Percentiles rank a stretch among this genome's conserved stretches.
Evolutionary conservation across 495 filamentous ascomycete species (phyloP).

Genomic region (Talaromyces adpressus): DNA sequence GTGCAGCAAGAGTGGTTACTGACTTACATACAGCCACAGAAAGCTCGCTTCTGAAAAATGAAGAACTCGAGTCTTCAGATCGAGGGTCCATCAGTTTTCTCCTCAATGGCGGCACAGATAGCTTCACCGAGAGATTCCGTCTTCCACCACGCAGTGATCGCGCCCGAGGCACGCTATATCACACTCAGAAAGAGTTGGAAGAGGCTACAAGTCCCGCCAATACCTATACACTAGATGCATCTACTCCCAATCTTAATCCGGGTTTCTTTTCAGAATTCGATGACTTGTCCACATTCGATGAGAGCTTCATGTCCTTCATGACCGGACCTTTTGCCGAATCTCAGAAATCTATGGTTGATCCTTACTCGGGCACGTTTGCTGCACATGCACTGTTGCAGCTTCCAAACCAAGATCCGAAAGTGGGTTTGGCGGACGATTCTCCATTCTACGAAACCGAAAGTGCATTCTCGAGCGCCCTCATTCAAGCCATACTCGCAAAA

Average conservation of each 20-base stretch:
- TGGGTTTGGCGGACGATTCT: conserved; percentile 14
- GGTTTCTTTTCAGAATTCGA: conserved; percentile 19
- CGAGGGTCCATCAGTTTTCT: conserved; percentile 43
- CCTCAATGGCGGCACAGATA: conserved; percentile 39
- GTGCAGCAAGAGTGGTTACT: conserved; percentile 14
- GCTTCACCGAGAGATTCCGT: conserved; percentile 37
- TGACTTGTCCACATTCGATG: conserved; percentile 28
- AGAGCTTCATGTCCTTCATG: conserved; percentile 37
- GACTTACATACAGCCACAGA: conserved; percentile 13
- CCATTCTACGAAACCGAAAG: conserved; percentile 27
- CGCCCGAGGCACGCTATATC: conserved; percentile 25
- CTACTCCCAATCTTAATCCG: conserved; percentile 13
- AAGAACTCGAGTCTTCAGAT: conserved; percentile 27
- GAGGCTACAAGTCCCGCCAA: conserved; percentile 15
- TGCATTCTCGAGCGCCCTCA: conserved; percentile 28
- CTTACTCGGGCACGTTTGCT: conserved; percentile 13
- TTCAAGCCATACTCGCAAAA: conserved; percentile 30
- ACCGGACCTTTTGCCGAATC: conserved; percentile 31
- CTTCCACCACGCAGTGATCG: conserved; percentile 37
- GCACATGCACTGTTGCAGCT: conserved; percentile 13
- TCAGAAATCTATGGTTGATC: conserved; percentile 18
- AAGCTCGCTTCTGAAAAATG: conserved; percentile 15
- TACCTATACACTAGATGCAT: conserved; percentile 14
- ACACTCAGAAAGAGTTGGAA: conserved; percentile 22
- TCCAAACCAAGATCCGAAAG: conserved; percentile 14